Evolutionary conservation across 129 eudicot species (phyloP).

Genomic region (Calendula officinalis): DNA sequence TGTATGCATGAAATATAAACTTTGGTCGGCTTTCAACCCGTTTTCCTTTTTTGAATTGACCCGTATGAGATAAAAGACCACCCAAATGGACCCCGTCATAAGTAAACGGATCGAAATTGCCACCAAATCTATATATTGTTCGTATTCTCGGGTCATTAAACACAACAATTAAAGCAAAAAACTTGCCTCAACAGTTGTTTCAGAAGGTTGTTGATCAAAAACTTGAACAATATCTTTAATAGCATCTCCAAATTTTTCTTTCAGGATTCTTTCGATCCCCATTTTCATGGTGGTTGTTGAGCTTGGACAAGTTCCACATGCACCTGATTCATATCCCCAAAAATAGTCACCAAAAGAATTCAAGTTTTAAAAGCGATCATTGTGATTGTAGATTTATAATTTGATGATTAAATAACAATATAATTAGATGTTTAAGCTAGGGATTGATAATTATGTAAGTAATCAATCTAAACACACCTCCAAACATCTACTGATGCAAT

Average conservation of each 20-base stretch:
- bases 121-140: background rate
- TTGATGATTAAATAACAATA: background rate
- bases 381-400: background rate
- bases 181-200: conserved; percentile 72
- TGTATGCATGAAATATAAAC: background rate
- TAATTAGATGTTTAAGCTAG: background rate
- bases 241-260: conserved; percentile 83
- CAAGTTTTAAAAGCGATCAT: background rate
- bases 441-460: background rate
- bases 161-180: background rate
- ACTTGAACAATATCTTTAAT: conserved; percentile 79
- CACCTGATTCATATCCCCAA: conserved; percentile 49
- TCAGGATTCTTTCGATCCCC: conserved; percentile 84
- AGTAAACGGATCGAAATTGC: background rate
- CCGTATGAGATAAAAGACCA: background rate
- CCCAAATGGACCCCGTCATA: background rate
- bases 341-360: background rate
- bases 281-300: conserved; percentile 92
- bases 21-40: background rate
- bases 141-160: background rate
- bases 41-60: background rate
- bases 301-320: conserved; percentile 88
- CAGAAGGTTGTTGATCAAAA: conserved; percentile 52
- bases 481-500: background rate
- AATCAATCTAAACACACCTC: background rate